These are phyloP conservation scores for Kockiozyma suomiensis DNA, from an alignment of 805 yeast genomes.

Conservation along the genomic window DNA sequence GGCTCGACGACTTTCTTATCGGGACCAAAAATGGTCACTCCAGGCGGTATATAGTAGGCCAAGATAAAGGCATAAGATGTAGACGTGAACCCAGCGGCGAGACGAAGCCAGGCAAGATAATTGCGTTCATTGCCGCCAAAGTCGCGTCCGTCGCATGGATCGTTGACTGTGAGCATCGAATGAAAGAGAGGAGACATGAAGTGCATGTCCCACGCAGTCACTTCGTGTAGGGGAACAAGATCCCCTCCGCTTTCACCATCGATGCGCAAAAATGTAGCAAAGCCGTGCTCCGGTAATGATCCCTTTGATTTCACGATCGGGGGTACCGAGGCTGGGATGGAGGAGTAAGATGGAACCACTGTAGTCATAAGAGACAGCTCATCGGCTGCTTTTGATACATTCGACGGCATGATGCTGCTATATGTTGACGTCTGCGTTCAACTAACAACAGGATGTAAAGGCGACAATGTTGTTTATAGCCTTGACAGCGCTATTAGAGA, in stretches of 20 bases:
- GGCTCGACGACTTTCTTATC: slow-evolving; percentile 15
- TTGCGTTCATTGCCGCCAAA: slow-evolving; percentile 32
- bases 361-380: slow-evolving; percentile 1
- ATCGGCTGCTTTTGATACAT: background rate
- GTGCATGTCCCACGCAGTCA: slow-evolving; percentile 33
- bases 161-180: slow-evolving; percentile 20
- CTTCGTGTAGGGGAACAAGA: slow-evolving; percentile 27
- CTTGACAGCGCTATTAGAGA: too few relatives aligned
- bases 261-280: slow-evolving; percentile 23
- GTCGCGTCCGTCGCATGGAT: slow-evolving; percentile 34
- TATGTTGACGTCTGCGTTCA: background rate
- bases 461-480: too few relatives aligned
- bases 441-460: too few relatives aligned
- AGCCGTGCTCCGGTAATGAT: slow-evolving; percentile 20
- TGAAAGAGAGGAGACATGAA: slow-evolving; percentile 26
- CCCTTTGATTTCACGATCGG: slow-evolving; percentile 5
- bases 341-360: slow-evolving; percentile 10
- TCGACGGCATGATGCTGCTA: background rate
- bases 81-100: slow-evolving; percentile 30
- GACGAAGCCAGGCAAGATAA: slow-evolving; percentile 33
- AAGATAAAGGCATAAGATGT: slow-evolving; percentile 31
- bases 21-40: slow-evolving; percentile 23
- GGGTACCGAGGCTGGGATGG: slow-evolving; percentile 4
- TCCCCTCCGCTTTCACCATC: slow-evolving; percentile 23
- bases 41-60: slow-evolving; percentile 28